Base-by-base conservation (phyloP, 805 yeast species). In the Torulaspora microellipsoides region DNA sequence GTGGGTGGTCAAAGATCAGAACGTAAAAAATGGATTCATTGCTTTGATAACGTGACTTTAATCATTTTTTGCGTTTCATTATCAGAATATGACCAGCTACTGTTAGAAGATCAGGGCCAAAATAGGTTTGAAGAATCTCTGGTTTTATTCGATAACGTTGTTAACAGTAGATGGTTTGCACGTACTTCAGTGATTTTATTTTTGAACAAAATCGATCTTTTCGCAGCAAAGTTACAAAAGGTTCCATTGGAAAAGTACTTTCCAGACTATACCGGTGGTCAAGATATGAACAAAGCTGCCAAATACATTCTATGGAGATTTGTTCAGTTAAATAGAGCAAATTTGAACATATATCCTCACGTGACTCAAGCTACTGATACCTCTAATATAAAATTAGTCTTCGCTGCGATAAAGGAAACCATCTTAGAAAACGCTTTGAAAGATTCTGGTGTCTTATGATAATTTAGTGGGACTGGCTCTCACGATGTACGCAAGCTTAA, bases 1-100 rank as follows among this genome's bases (percentile, higher is more conserved):
- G 96, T 90, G 37, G 97, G 97, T 50, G 97, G 97, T 1, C 99
- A 93, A 66, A 73, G 99, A 56, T 81, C 95, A 3, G 99, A 93
- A 69, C 80, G 99, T 42, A 86, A 85, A 59, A 91, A 93, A 65
- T 93, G 99, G 99, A 89, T 93, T 49, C 95, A 93, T 66, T 87
- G 96, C 60, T 93, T 93, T 57, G 96, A 89, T 64, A 88, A 89
- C 55, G 96, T 90, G 28, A 85, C 96, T 0, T 72, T 85, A 36
- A 83, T 90, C 39, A 86, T 90, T 47, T 90, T 89, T 61, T 89
- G 96, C 64, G 96, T 89, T 15, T 89, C 97, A 0, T 66, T 90
- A 42, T 81, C 91, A 2, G 97, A 90, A 61, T 90, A 90, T 60
- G 96, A 90, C 62, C 96, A 89, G 66, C 82, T 78, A 3, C 67